Evolutionary conservation across 768 basidiomycete genomes (phyloP).

Genomic region (Lactifluus subvellereus): DNA sequence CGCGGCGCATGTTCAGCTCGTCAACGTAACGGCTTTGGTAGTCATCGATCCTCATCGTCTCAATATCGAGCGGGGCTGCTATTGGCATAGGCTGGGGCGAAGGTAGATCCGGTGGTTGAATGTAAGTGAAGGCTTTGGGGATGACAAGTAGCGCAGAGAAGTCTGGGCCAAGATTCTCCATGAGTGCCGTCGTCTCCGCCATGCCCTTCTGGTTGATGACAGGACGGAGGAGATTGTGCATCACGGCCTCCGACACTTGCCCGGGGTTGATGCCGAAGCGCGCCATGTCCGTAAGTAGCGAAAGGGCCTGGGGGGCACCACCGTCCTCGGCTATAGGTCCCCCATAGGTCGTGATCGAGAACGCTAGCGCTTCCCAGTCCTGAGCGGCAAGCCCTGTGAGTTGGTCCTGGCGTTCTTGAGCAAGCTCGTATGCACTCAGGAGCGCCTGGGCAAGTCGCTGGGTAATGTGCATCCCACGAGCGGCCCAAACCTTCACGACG

Average conservation of each 20-base stretch:
- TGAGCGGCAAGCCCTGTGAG: conserved; percentile 32
- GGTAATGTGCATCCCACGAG: conserved; percentile 33
- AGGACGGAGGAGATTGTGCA: conserved; percentile 9
- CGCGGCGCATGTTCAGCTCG: conserved; percentile 25
- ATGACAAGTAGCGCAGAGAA: conserved; percentile 34
- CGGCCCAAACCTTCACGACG: conserved; percentile 33
- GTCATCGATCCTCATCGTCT: conserved; percentile 26
- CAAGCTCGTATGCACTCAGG: conserved; percentile 43
- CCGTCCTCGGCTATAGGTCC: conserved; percentile 15
- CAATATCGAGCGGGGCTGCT: not conserved
- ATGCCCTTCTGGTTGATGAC: conserved; percentile 16
- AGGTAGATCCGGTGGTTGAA: conserved; percentile 15
- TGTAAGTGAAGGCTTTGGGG: not conserved
- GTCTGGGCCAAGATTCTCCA: conserved; percentile 28
- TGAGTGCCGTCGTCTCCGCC: conserved; percentile 2
- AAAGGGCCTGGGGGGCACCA: conserved; percentile 21
- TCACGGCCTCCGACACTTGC: conserved; percentile 9
- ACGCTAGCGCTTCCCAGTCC: conserved; percentile 46
- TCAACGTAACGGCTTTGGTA: conserved; percentile 31
- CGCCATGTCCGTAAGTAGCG: conserved; percentile 21
- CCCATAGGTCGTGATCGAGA: conserved; percentile 30
- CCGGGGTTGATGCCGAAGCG: conserved; percentile 8
- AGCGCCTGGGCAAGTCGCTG: conserved; percentile 35
- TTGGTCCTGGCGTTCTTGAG: conserved; percentile 29
- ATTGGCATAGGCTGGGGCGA: conserved; percentile 4